Percentiles rank a stretch among this genome's conserved stretches.
phyloP scores from a whole-genome alignment of 2,329 filamentous ascomycete genomes.

The Cladosporium sp. region DNA sequence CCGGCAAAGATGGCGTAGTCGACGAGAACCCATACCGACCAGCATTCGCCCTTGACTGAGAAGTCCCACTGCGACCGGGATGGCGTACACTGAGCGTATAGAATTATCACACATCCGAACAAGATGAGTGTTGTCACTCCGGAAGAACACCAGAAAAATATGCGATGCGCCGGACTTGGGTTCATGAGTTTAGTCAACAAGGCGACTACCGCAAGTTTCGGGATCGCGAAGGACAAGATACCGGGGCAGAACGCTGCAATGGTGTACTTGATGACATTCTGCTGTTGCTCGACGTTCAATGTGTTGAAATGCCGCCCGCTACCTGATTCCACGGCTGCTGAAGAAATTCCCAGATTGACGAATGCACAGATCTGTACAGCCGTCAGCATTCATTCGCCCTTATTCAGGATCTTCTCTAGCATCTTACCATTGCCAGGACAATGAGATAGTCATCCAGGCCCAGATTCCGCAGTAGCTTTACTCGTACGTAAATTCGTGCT shows the following conservation, averaged over 20 bases:
- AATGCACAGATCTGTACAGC: neutral
- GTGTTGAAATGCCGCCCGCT: conserved; percentile 4
- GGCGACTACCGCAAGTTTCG: conserved; percentile 3
- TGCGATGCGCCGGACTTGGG: conserved; percentile 1
- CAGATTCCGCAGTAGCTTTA: neutral
- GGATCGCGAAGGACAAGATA: conserved; percentile 2
- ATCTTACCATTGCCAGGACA: conserved; percentile 2
- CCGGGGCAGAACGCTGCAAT: conserved; percentile 7
- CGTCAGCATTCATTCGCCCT: neutral
- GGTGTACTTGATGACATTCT: conserved; percentile 9
- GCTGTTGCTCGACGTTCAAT: conserved; percentile 1
- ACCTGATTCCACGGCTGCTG: conserved; percentile 2
- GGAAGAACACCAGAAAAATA: neutral
- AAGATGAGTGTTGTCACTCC: neutral
- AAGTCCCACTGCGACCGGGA: conserved; percentile 4
- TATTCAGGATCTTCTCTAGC: too few relatives aligned
- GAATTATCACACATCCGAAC: conserved; percentile 3
- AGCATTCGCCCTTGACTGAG: neutral
- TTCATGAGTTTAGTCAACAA: conserved; percentile 6
- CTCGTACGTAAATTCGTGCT: conserved; percentile 1
- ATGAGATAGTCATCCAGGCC: conserved; percentile 7
- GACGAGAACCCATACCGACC: conserved; percentile 1
- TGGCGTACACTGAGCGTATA: conserved; percentile 4
- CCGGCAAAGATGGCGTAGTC: conserved; percentile 3
- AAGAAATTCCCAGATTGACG: conserved; percentile 3